Base-by-base conservation (phyloP, 2,329 filamentous ascomycete species). In the Triangularia verruculosa region DNA sequence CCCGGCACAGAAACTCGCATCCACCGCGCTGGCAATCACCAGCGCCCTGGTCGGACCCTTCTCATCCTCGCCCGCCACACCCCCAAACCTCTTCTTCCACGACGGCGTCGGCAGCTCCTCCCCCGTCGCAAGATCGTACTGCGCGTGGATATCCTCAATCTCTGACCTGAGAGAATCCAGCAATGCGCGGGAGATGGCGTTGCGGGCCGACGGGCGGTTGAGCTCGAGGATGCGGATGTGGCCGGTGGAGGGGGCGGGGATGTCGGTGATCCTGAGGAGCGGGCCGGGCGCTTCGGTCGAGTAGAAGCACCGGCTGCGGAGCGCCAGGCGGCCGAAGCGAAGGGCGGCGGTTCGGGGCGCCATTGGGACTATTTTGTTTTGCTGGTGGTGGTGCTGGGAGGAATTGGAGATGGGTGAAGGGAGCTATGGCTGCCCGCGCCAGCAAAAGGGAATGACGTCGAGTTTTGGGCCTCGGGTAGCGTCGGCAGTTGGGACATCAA, bases 1-100 rank as follows among this genome's bases (percentile, higher is more conserved):
- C 39, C 95, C 95, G 0, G 95, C 92, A 77, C 95, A 99, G 76
- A 99, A 99, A 71, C 88, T 90, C 24, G 86, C 82, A 70, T 97
- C 92, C n/a, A 92, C 84, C 47, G 92, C 91, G 72, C 91, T 96
- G 11, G 92, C 90, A 15, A 99, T 71, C 47, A 99, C 86, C 69
- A 99, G 76, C 1, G 91, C 94, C 68, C 95, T 82, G 15, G 93
- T 97, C 0, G 84, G 83, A 0, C 82, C 83, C 65, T 76, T 80
- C 67, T 80, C 69, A 63, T 80, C 78, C 3, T 75, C 71, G 0
- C 78, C 79, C 2, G 79, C 79, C 0, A 74, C 74, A 32, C 82
- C 81, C 27, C 80, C 82, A 62, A 82, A 83, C 28, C 74, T 72
- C 67, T 74, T 71, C 62, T 71, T 72, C 72, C 71, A 74, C 67